Evolutionary conservation across 768 basidiomycete species (phyloP).

Genomic region (Asterophora parasitica): DNA sequence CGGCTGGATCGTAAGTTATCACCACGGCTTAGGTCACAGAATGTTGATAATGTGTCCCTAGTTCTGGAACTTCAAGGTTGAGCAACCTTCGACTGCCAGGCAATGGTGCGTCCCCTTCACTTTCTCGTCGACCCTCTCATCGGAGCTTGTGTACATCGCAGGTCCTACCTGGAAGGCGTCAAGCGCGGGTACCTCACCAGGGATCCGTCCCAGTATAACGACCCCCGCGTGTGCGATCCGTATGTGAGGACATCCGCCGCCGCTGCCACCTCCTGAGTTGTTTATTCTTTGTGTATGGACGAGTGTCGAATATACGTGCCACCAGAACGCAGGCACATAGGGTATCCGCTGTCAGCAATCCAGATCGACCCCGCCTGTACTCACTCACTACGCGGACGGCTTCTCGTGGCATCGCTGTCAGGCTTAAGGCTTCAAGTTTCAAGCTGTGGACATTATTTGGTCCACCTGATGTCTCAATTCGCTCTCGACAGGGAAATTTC

Average conservation of each 20-base stretch:
- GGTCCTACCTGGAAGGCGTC: slow-evolving; percentile 69
- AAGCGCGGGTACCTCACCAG: slow-evolving; percentile 54
- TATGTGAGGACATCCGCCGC: slow-evolving; percentile 28
- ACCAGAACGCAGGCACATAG: no score
- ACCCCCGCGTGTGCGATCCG: slow-evolving; percentile 58
- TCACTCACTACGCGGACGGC: no score
- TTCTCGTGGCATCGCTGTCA: no score
- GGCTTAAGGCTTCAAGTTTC: no score
- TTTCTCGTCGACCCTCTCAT: not conserved
- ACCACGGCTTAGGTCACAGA: no score
- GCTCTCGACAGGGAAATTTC: no score
- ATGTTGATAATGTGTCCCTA: slow-evolving; percentile 3
- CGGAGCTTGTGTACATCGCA: slow-evolving; percentile 20
- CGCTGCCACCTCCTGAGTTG: not conserved
- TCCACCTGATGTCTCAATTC: no score
- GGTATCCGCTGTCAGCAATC: no score
- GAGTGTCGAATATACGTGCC: no score
- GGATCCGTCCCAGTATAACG: slow-evolving; percentile 51
- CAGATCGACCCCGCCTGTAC: no score
- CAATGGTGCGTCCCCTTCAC: slow-evolving; percentile 49
- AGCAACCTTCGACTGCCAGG: slow-evolving; percentile 48
- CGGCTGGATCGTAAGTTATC: slow-evolving; percentile 60
- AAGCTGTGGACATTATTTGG: no score
- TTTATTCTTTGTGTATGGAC: not conserved
- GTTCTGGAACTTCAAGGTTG: slow-evolving; percentile 74